These are phyloP conservation scores for Pythium folliculosum DNA, from an alignment of 352 stramenopile species.

Conservation along the genomic window DNA sequence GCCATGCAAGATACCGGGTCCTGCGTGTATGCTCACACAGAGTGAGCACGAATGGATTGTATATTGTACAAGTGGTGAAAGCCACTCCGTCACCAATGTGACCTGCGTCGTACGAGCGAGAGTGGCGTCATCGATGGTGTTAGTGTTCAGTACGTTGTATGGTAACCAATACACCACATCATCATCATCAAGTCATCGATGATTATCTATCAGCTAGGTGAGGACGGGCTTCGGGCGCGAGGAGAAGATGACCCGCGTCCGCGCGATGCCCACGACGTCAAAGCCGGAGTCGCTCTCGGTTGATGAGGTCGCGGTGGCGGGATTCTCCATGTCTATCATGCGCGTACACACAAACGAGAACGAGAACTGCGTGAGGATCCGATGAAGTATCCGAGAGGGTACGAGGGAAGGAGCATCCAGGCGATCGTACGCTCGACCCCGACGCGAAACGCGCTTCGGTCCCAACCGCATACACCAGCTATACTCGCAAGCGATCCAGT, in stretches of 20 bases:
- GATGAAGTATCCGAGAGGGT: not conserved
- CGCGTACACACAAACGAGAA: not conserved
- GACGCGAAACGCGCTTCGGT: not conserved
- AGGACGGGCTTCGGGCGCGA: slow-evolving; percentile 79
- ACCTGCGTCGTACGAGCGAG: not conserved
- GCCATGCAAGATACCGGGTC: not conserved
- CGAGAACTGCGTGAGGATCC: not conserved
- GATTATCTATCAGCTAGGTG: slow-evolving; percentile 5
- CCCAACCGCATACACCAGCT: not conserved
- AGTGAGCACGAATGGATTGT: not conserved
- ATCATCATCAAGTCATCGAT: no score
- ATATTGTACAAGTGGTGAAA: slow-evolving; percentile 1
- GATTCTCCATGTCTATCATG: slow-evolving; percentile 18
- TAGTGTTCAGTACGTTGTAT: no score
- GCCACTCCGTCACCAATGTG: not conserved
- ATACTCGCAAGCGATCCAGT: not conserved
- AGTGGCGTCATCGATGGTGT: not conserved
- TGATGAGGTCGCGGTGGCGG: not conserved
- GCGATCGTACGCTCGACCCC: no score
- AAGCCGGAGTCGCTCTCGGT: slow-evolving; percentile 32
- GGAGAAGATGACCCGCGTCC: slow-evolving; percentile 75
- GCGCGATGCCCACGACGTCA: slow-evolving; percentile 80
- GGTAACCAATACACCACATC: no score
- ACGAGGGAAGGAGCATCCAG: no score
- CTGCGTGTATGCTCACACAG: not conserved